These are phyloP conservation scores for Polyporus arcularius DNA, from an alignment of 768 basidiomycete genomes.

Conservation along the genomic window DNA sequence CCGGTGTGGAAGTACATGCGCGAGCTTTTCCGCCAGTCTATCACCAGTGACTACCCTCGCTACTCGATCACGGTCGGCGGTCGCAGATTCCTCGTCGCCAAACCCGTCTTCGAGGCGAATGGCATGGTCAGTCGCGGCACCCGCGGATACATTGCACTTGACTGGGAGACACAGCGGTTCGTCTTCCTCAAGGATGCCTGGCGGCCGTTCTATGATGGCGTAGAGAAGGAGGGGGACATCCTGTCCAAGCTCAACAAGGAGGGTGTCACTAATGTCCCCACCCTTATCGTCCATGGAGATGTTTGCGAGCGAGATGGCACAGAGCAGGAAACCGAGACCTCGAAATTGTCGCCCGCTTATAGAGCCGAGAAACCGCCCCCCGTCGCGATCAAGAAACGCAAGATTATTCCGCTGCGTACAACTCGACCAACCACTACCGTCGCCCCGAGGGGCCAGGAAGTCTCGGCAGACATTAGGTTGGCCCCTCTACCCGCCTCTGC, in stretches of 20 bases:
- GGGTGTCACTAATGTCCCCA: not conserved
- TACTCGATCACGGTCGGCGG: not conserved
- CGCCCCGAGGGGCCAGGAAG: too few species aligned
- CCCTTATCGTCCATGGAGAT: constrained; percentile 4
- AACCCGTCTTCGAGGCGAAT: not conserved
- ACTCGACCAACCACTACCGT: too few species aligned
- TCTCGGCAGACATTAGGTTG: too few species aligned
- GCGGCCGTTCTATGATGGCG: not conserved
- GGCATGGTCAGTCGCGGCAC: constrained; percentile 9
- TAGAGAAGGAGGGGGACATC: constrained; percentile 7
- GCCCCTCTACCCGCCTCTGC: too few species aligned
- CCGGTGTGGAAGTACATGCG: too few species aligned
- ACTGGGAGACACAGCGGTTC: constrained; percentile 1
- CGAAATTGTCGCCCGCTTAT: not conserved
- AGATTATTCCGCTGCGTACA: not conserved
- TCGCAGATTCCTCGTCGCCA: not conserved
- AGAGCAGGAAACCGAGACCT: not conserved
- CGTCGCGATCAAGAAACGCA: not conserved
- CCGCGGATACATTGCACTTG: constrained; percentile 15
- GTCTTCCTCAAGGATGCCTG: constrained; percentile 20
- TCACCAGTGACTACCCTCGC: not conserved
- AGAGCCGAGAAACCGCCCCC: not conserved
- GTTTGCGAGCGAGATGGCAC: not conserved
- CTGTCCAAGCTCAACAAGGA: not conserved
- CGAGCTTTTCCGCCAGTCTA: too few species aligned